Percentiles rank a stretch among this genome's conserved stretches.
Conservation (phyloP, 805 yeast genomes). For the Ogataea methylovora region DNA sequence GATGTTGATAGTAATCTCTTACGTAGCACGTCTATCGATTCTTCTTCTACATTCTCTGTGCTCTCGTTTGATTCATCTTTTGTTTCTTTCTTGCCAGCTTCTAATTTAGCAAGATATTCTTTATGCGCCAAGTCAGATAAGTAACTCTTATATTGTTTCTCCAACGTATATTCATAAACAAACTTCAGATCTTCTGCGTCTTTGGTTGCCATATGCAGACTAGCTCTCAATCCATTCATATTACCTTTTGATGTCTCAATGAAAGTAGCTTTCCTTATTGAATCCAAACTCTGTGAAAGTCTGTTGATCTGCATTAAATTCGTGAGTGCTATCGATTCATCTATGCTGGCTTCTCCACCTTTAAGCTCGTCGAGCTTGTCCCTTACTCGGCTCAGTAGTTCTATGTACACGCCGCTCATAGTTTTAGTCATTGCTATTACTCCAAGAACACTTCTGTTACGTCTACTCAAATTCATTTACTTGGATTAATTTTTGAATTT, state of each 20-base stretch:
- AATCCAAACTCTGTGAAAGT: not conserved
- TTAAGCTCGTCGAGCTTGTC: not conserved
- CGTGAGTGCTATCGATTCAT: not conserved
- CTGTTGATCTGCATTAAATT: not conserved
- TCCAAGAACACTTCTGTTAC: not conserved
- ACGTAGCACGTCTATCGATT: constrained; percentile 20
- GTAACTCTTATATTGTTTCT: not conserved
- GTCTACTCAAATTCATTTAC: not conserved
- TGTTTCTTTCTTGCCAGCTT: not conserved
- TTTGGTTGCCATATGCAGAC: too few relatives aligned
- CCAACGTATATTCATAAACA: not conserved
- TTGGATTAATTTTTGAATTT: too few relatives aligned
- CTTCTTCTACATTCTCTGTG: constrained; percentile 8
- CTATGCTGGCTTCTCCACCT: not conserved
- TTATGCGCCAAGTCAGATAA: too few relatives aligned
- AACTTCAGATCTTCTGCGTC: not conserved
- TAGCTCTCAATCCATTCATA: too few relatives aligned
- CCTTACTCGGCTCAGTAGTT: not conserved
- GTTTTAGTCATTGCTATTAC: not conserved
- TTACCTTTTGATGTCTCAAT: too few relatives aligned
- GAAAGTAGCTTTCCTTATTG: too few relatives aligned
- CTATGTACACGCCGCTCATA: too few relatives aligned
- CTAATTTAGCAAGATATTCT: too few relatives aligned
- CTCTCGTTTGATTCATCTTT: not conserved
- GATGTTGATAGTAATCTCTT: constrained; percentile 19